Conservation (phyloP, 257 asterid species). For the Nemophila menziesii region DNA sequence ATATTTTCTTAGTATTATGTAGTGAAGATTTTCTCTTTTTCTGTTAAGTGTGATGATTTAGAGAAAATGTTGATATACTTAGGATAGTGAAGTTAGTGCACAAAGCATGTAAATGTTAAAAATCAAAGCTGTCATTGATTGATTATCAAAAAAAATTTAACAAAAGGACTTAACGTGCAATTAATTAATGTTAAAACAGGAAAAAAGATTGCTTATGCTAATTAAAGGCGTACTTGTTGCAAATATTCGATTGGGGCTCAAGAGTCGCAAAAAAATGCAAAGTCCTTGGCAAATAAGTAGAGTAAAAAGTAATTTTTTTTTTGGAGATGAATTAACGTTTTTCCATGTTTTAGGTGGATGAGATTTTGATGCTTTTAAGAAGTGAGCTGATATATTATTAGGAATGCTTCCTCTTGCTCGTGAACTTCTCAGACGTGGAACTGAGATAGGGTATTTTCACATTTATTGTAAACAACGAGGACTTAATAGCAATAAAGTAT, state of each 20-base stretch:
- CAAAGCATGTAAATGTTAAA: too few relatives aligned
- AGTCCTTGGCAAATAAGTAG: slow-evolving; percentile 92
- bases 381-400: slow-evolving; percentile 78
- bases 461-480: too few relatives aligned
- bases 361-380: slow-evolving; percentile 76
- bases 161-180: too few relatives aligned
- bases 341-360: slow-evolving; percentile 55
- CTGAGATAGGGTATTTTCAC: slow-evolving; percentile 58
- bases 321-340: neutral
- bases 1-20: too few relatives aligned
- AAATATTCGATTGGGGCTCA: slow-evolving; percentile 98
- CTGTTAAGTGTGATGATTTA: too few relatives aligned
- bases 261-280: slow-evolving; percentile 99
- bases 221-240: slow-evolving; percentile 99
- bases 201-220: slow-evolving; percentile 69
- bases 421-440: slow-evolving; percentile 89
- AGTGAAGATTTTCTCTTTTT: too few relatives aligned
- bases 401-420: slow-evolving; percentile 99
- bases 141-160: too few relatives aligned
- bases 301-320: slow-evolving; percentile 1
- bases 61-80: too few relatives aligned
- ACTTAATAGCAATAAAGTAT: too few relatives aligned
- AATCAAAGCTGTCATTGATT: too few relatives aligned
- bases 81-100: too few relatives aligned
- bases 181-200: too few relatives aligned